Evolutionary conservation across 805 yeast species (phyloP).

Genomic region (Metschnikowia cerradonensis): DNA sequence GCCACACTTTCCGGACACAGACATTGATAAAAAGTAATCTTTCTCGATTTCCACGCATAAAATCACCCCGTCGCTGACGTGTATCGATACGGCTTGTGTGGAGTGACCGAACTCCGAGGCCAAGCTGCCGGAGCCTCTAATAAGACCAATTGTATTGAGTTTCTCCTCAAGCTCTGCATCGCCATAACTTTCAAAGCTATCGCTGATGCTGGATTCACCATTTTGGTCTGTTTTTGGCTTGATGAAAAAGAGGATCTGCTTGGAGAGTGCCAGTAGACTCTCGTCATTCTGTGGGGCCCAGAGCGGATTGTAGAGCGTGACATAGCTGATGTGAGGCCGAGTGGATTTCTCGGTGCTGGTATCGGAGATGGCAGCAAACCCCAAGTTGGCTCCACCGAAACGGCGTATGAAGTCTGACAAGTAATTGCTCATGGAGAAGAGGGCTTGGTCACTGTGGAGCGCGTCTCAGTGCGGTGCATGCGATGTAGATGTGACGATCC

Average conservation of each 20-base stretch:
- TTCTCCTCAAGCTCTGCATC: constrained; percentile 18
- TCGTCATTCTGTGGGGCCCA: constrained; percentile 24
- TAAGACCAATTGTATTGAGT: constrained; percentile 30
- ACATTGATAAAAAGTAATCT: constrained; percentile 26
- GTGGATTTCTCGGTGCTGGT: neutral
- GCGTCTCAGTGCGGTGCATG: neutral
- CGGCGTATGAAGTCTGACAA: constrained; percentile 31
- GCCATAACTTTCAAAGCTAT: neutral
- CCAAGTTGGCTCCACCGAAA: constrained; percentile 16
- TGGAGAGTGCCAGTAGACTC: constrained; percentile 25
- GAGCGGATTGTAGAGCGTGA: constrained; percentile 31
- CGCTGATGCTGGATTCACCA: neutral
- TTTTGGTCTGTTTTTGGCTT: constrained; percentile 10
- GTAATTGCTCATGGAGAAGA: constrained; percentile 23
- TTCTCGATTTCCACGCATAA: constrained; percentile 25
- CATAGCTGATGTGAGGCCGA: constrained; percentile 18
- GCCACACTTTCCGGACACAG: constrained; percentile 16
- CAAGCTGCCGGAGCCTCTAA: constrained; percentile 35
- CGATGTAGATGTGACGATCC: neutral
- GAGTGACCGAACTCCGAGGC: constrained; percentile 22
- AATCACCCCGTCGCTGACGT: constrained; percentile 24
- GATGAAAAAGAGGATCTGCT: constrained; percentile 33
- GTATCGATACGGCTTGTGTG: constrained; percentile 20
- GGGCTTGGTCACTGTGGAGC: neutral
- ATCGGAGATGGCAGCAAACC: constrained; percentile 6